A percentile compares a stretch with the other conserved stretches of the same genome.
phyloP scores from a whole-genome alignment of 2,329 filamentous ascomycete species.

The Venturia aucupariae region DNA sequence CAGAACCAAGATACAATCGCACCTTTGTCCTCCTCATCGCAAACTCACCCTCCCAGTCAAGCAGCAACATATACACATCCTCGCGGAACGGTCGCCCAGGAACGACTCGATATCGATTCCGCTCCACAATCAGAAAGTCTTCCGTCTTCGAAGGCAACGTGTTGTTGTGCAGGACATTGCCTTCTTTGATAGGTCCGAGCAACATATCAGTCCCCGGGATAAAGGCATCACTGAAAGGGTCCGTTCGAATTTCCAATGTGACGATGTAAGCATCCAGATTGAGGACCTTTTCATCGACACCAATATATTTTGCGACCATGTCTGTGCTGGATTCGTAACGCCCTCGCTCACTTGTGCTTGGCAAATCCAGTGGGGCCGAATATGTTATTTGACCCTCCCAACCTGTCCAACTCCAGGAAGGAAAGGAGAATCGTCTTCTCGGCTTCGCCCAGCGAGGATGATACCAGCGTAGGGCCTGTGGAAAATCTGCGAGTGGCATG shows the following conservation, averaged over 20 bases:
- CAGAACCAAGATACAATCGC: conserved; percentile 8
- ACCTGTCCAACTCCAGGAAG: conserved; percentile 10
- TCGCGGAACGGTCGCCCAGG: not conserved
- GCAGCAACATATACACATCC: conserved; percentile 10
- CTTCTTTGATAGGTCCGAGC: conserved; percentile 4
- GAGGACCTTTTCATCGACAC: not conserved
- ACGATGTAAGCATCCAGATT: not conserved
- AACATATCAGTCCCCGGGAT: conserved; percentile 6
- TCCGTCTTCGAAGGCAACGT: not conserved
- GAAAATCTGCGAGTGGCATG: conserved; percentile 5
- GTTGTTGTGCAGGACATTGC: conserved; percentile 5
- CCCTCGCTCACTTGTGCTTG: not conserved
- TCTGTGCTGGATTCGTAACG: not conserved
- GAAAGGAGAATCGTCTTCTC: conserved; percentile 5
- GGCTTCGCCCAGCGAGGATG: conserved; percentile 3
- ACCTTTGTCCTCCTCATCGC: conserved; percentile 9
- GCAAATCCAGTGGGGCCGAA: not conserved
- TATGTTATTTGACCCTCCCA: conserved; percentile 12
- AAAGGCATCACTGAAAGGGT: conserved; percentile 10
- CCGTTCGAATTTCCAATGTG: not conserved
- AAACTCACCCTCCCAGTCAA: conserved; percentile 1
- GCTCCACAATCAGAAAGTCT: conserved; percentile 7
- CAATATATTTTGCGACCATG: not conserved
- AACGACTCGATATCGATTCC: not conserved
- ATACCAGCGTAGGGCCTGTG: conserved; percentile 10